Percentiles rank a stretch among this genome's conserved stretches.
Evolutionary conservation across 2,329 filamentous ascomycete species (phyloP).

Genomic region (Cytospora piceicola): DNA sequence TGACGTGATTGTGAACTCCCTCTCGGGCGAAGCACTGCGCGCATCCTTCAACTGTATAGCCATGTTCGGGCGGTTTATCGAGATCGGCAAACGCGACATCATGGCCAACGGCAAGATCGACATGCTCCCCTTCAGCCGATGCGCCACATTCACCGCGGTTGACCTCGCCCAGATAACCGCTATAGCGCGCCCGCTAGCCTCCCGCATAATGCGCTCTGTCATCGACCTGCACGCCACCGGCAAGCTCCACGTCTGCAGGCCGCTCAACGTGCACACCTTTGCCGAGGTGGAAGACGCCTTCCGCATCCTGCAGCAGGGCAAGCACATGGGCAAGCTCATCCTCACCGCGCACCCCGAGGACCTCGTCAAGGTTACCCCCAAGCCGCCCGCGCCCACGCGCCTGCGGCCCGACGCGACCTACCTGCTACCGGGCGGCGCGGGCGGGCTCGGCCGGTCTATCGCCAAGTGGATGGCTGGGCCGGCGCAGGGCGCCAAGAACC

Average conservation of each 20-base stretch:
- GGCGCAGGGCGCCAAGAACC: constrained; percentile 37
- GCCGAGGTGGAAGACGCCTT: constrained; percentile 38
- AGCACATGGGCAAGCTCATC: constrained; percentile 42
- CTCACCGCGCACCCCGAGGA: constrained; percentile 24
- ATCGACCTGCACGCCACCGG: constrained; percentile 27
- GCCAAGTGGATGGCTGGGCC: constrained; percentile 37
- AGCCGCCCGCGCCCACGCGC: too few relatives aligned
- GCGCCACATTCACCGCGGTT: constrained; percentile 42
- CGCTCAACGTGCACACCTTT: constrained; percentile 1
- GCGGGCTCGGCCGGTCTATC: constrained; percentile 41
- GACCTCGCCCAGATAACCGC: constrained; percentile 36
- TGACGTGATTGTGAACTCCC: constrained; percentile 40
- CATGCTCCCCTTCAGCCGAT: constrained; percentile 49
- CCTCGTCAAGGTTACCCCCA: too few relatives aligned
- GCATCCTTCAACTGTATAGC: constrained; percentile 49
- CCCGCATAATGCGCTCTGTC: background rate
- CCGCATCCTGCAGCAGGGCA: constrained; percentile 40
- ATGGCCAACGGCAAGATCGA: constrained; percentile 45
- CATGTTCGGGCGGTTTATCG: constrained; percentile 47
- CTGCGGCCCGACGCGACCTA: constrained; percentile 34
- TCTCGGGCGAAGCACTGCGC: constrained; percentile 42
- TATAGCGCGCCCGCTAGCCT: background rate
- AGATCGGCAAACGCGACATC: constrained; percentile 49
- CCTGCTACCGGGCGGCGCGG: constrained; percentile 41
- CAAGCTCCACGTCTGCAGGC: background rate